phyloP scores from a whole-genome alignment of 129 eudicot species.

The Scalesia atractyloides region DNA sequence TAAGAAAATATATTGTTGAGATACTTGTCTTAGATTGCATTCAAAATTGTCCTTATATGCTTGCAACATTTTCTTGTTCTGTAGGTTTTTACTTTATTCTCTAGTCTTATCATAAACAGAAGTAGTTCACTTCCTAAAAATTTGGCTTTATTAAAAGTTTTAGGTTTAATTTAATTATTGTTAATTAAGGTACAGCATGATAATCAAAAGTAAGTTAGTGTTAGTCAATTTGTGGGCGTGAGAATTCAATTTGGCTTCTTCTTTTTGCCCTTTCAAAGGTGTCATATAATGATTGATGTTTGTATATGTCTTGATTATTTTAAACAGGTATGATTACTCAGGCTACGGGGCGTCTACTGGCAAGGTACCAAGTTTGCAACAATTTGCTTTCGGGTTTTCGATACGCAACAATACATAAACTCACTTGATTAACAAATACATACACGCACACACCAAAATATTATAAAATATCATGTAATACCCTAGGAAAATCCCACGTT shows the following conservation, averaged over 20 bases:
- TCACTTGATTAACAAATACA: neutral
- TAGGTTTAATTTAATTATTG: slow-evolving; percentile 24
- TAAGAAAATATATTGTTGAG: slow-evolving; percentile 5
- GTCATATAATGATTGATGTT: slow-evolving; percentile 21
- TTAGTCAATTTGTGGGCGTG: slow-evolving; percentile 33
- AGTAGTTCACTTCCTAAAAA: slow-evolving; percentile 32
- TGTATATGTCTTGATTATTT: slow-evolving; percentile 17
- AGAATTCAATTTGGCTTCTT: slow-evolving; percentile 30
- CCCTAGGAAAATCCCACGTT: no score
- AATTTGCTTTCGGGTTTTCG: neutral
- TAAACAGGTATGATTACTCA: slow-evolving; percentile 91
- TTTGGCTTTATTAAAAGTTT: slow-evolving; percentile 28
- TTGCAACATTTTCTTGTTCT: slow-evolving; percentile 8
- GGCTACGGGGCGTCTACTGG: slow-evolving; percentile 99
- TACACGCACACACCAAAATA: neutral
- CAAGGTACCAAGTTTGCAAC: slow-evolving; percentile 52
- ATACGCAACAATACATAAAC: neutral
- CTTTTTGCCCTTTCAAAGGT: slow-evolving; percentile 20
- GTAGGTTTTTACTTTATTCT: slow-evolving; percentile 18
- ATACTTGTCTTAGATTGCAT: slow-evolving; percentile 10
- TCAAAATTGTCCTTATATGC: slow-evolving; percentile 20
- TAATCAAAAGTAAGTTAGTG: slow-evolving; percentile 25
- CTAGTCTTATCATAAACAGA: slow-evolving; percentile 35
- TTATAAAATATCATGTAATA: no score
- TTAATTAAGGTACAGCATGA: slow-evolving; percentile 28